Evolutionary conservation across 306 rosid species (phyloP), one percentile per base, ranked within the genome.

Genomic region (Begonia masoniana): DNA sequence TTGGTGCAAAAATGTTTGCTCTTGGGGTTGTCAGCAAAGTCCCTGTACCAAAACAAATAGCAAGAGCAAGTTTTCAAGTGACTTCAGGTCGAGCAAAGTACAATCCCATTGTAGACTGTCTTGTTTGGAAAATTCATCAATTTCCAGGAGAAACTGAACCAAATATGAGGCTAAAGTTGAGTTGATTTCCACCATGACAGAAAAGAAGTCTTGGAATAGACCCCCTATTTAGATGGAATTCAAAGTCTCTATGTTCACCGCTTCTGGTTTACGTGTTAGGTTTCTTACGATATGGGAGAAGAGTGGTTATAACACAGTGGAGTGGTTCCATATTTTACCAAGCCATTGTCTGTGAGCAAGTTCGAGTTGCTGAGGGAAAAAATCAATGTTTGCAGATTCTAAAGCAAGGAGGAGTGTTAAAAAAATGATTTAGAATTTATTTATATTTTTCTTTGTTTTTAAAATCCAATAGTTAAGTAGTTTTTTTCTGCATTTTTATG

Each of bases 161-260:
- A 60, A 91, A 94, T 31, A 70, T 91, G 84, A 91, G 99, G 99
- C 99, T 66, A 96, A 91, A 72, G 75, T 91, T 61, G 99, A 91
- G 84, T 84, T 91, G 70, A 86, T 91, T 75, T 91, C 99, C 48
- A 86, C 96, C 1, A 86, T 91, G 68, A 63, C 86, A 23, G 96
- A 91, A 68, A 91, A 87, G 80, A 91, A 91, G 58, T 80, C 96
- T 52, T 81, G 88, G 93, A 91, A 94, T 45, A 79, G 88, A 61
- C 99, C 96, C 10, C 96, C 96, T 54, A 91, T 91, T 73, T 95
- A 86, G 82, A 86, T 91, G 99, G 99, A 91, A 68, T 86, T 86
- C 66, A 96, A 91, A 96, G 94, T 91, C 75, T 96, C 99, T 48
- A 86, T 91, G 99, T 86, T 91, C 69, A 83, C 96, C 0, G 99